phyloP scores from a whole-genome alignment of 805 yeast species.

The Myxozyma neglecta region DNA sequence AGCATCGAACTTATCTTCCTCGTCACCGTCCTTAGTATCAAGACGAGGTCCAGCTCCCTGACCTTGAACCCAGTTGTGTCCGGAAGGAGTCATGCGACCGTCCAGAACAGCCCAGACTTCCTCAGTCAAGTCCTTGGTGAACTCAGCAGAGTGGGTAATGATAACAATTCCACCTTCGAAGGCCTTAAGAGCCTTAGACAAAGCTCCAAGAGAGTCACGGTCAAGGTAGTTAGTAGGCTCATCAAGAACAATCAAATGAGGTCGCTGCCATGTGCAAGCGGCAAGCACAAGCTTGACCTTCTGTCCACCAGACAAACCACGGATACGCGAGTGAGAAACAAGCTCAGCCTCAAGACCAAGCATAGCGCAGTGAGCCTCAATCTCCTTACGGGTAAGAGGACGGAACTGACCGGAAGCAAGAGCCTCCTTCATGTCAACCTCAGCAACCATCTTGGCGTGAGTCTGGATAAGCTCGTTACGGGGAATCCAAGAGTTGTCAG shows the following conservation, averaged over 20 bases:
- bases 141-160: constrained; percentile 99
- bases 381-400: constrained; percentile 99
- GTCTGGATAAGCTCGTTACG: constrained; percentile 97
- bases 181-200: constrained; percentile 96
- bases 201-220: constrained; percentile 99
- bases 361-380: constrained; percentile 97
- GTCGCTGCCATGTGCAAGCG: constrained; percentile 99
- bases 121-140: constrained; percentile 98
- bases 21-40: constrained; percentile 80
- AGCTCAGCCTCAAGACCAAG: constrained; percentile 98
- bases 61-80: constrained; percentile 99
- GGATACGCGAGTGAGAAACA: constrained; percentile 99
- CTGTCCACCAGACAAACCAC: constrained; percentile 99
- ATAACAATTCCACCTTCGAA: constrained; percentile 99
- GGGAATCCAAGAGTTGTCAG: constrained; percentile 99
- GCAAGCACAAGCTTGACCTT: constrained; percentile 99
- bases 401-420: constrained; percentile 99
- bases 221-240: constrained; percentile 99
- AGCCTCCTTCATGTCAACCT: constrained; percentile 99
- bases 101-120: constrained; percentile 99
- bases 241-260: constrained; percentile 98
- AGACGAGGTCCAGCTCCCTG: constrained; percentile 99
- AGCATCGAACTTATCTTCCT: constrained; percentile 99
- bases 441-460: constrained; percentile 99
- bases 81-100: constrained; percentile 99